A percentile compares a stretch with the other conserved stretches of the same genome.
These are phyloP conservation scores for Xerocomus amazonicus DNA, from an alignment of 1,284 basidiomycete genomes.

Conservation along the genomic window DNA sequence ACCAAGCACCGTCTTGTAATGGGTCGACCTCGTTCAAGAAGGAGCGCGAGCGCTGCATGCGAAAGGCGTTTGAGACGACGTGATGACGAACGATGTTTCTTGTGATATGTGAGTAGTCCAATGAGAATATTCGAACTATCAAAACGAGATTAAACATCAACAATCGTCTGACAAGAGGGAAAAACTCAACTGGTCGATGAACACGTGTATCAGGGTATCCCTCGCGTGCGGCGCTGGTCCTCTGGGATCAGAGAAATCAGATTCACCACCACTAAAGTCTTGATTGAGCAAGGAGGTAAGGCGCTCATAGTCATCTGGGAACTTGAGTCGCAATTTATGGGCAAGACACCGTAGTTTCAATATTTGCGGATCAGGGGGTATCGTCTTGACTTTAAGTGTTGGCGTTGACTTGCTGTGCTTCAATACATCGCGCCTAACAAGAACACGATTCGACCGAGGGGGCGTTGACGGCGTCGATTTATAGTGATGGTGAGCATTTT, in stretches of 20 bases:
- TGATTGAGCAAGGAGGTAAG: conserved; percentile 45
- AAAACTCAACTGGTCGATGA: conserved; percentile 75
- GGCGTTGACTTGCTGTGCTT: conserved; percentile 47
- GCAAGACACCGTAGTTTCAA: conserved; percentile 52
- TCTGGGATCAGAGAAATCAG: conserved; percentile 41
- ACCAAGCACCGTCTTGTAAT: conserved; percentile 70
- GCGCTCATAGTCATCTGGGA: conserved; percentile 50
- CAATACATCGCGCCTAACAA: conserved; percentile 26
- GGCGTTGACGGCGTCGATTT: conserved; percentile 40
- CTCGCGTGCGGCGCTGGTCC: conserved; percentile 44
- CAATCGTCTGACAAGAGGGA: neutral
- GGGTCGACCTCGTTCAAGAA: conserved; percentile 70
- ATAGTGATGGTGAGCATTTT: conserved; percentile 24
- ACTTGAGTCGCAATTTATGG: conserved; percentile 53
- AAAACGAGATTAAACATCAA: conserved; percentile 9
- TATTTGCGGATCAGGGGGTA: conserved; percentile 48
- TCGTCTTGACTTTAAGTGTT: conserved; percentile 33
- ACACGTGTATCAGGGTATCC: conserved; percentile 73
- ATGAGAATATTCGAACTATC: conserved; percentile 80
- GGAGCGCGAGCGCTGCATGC: conserved; percentile 64
- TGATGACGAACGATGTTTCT: conserved; percentile 43
- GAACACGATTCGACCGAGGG: conserved; percentile 21
- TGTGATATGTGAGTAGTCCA: conserved; percentile 65
- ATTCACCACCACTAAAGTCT: conserved; percentile 37
- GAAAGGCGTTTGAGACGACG: conserved; percentile 48